Percentiles rank a stretch among this genome's conserved stretches.
Conservation (phyloP, 2,329 filamentous ascomycete species). For the Metarhizium brunneum region DNA sequence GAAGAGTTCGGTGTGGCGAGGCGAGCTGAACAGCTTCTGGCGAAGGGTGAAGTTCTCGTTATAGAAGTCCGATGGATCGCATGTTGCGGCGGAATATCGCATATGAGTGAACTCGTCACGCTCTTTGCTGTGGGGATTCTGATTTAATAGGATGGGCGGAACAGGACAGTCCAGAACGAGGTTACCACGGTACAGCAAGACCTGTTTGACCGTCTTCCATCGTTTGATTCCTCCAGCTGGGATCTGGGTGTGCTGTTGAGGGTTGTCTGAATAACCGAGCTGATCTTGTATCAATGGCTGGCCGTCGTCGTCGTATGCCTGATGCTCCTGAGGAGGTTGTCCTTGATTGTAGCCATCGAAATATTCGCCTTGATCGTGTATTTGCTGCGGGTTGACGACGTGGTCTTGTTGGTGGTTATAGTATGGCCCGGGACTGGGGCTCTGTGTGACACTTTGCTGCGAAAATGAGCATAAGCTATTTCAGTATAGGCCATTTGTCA, state of each 20-base stretch:
- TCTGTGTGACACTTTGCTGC: not conserved
- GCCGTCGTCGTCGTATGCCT: not conserved
- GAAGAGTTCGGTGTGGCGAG: constrained; percentile 86
- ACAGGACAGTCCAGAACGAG: constrained; percentile 95
- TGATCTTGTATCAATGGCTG: not conserved
- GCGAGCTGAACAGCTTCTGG: constrained; percentile 86
- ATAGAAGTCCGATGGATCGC: constrained; percentile 82
- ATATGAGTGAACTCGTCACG: constrained; percentile 88
- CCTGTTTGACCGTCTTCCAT: constrained; percentile 98
- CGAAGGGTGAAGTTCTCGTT: constrained; percentile 84
- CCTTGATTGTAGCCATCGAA: not conserved
- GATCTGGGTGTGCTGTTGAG: constrained; percentile 19
- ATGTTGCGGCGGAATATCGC: constrained; percentile 91
- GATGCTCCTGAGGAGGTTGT: constrained; percentile 21
- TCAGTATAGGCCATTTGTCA: not conserved
- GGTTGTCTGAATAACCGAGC: not conserved
- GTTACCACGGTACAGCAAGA: constrained; percentile 94
- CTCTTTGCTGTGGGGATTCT: constrained; percentile 74
- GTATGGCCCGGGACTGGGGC: not conserved
- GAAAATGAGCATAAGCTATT: not conserved
- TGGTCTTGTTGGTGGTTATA: not conserved
- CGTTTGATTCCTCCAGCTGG: constrained; percentile 52
- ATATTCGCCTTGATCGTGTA: not conserved
- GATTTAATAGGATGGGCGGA: constrained; percentile 76
- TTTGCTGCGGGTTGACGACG: not conserved